These are phyloP conservation scores for Lactarius psammicola DNA, from an alignment of 768 basidiomycete genomes.

Conservation along the genomic window DNA sequence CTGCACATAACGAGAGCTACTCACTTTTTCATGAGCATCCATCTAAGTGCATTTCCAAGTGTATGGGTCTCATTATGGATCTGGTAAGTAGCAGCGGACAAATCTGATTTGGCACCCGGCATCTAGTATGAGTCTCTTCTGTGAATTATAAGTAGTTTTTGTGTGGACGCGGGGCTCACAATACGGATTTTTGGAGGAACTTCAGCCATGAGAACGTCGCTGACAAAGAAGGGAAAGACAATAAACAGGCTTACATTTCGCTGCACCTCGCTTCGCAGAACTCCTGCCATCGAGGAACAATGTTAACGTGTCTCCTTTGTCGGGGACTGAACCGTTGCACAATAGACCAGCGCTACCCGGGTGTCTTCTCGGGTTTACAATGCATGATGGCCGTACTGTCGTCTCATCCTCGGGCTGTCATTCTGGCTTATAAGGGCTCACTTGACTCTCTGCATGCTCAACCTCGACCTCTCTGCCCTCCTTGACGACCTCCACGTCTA, in stretches of 20 bases:
- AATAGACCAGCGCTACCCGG: conserved; percentile 17
- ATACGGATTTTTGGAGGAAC: conserved; percentile 23
- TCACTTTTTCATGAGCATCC: conserved; percentile 99
- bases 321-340: conserved; percentile 11
- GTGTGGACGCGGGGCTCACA: conserved; percentile 17
- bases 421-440: conserved; percentile 21
- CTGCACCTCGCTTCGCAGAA: conserved; percentile 7
- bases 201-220: conserved; percentile 21
- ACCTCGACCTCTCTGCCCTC: conserved; percentile 4
- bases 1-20: conserved; percentile 7
- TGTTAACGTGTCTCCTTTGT: conserved; percentile 17
- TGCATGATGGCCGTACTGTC: not conserved
- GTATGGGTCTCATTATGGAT: conserved; percentile 95
- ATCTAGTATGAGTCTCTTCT: conserved; percentile 48
- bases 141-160: not conserved
- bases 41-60: conserved; percentile 89
- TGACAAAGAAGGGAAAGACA: not conserved
- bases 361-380: not conserved
- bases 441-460: not conserved
- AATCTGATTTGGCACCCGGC: conserved; percentile 75
- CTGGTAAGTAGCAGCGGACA: conserved; percentile 88
- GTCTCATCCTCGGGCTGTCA: not conserved
- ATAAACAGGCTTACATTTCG: conserved; percentile 3
- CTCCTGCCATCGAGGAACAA: conserved; percentile 20
- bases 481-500: conserved; percentile 15